phyloP scores from a whole-genome alignment of 805 yeast genomes.

The Candida anglica region DNA sequence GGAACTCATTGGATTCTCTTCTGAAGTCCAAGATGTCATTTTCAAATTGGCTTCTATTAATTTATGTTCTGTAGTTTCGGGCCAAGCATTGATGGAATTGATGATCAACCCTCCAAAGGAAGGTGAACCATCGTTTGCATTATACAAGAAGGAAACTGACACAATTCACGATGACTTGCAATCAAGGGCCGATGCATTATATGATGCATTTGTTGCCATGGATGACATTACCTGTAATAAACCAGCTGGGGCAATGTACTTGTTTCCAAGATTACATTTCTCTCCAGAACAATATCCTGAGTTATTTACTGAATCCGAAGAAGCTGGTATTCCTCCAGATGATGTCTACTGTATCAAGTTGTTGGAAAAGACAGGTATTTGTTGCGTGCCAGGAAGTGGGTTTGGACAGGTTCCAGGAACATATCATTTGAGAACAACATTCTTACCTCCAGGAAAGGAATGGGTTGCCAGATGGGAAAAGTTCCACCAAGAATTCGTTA shows the following conservation, averaged over 20 bases:
- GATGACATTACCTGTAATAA: conserved; percentile 81
- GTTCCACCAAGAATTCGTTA: conserved; percentile 74
- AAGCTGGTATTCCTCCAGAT: conserved; percentile 61
- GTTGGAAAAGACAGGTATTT: conserved; percentile 86
- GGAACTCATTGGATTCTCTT: conserved; percentile 82
- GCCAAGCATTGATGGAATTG: conserved; percentile 88
- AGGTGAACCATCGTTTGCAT: conserved; percentile 73
- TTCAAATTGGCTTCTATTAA: conserved; percentile 87
- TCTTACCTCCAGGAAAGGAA: conserved; percentile 90
- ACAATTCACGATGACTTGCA: conserved; percentile 60
- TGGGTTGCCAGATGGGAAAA: conserved; percentile 77
- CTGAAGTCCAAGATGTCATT: conserved; percentile 65
- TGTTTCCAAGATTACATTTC: conserved; percentile 76
- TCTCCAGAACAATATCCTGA: conserved; percentile 43
- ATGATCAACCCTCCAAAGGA: conserved; percentile 87
- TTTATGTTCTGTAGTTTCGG: conserved; percentile 90
- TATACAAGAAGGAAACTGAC: conserved; percentile 59
- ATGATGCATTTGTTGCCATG: conserved; percentile 68
- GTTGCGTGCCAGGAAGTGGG: conserved; percentile 97
- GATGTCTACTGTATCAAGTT: conserved; percentile 85
- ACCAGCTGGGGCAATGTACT: conserved; percentile 97
- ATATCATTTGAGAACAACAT: conserved; percentile 92
- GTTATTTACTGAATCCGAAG: conserved; percentile 60
- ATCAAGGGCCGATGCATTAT: conserved; percentile 60
- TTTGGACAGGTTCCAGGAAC: conserved; percentile 92